Evolutionary conservation across 208 protist species (phyloP).

Genomic region (Trypanosoma cruzi): DNA sequence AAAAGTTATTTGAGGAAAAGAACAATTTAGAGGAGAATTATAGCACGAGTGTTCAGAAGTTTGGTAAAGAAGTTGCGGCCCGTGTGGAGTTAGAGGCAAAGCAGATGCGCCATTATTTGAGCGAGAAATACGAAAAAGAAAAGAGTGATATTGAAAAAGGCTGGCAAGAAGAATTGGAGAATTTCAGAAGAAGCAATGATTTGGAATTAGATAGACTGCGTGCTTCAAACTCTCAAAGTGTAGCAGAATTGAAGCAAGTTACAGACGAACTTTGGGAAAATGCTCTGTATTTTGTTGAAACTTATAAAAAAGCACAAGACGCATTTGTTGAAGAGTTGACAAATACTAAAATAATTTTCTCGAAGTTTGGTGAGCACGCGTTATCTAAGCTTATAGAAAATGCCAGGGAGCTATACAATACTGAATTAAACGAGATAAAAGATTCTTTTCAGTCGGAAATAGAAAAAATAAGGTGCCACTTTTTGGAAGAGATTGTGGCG

Average conservation of each 20-base stretch:
- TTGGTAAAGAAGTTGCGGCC: conserved; percentile 20
- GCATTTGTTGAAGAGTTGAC: conserved; percentile 2
- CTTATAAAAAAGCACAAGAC: conserved; percentile 21
- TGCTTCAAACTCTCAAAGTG: neutral
- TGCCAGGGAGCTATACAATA: conserved; percentile 14
- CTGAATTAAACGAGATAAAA: conserved; percentile 7
- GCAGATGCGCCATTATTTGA: conserved; percentile 15
- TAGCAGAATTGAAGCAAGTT: conserved; percentile 3
- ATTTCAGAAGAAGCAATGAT: conserved; percentile 15
- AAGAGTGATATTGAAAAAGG: conserved; percentile 4
- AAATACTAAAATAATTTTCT: conserved; percentile 1
- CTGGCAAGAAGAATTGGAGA: conserved; percentile 11
- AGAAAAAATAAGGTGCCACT: conserved; percentile 13
- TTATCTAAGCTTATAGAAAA: conserved; percentile 5
- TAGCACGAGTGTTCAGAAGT: conserved; percentile 15
- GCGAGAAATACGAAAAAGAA: conserved; percentile 23
- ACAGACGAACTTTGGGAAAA: conserved; percentile 2
- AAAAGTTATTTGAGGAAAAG: conserved; percentile 26
- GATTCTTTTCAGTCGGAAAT: conserved; percentile 18
- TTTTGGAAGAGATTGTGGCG: conserved; percentile 6
- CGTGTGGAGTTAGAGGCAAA: conserved; percentile 27
- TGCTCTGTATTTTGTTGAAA: conserved; percentile 11
- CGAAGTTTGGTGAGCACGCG: neutral
- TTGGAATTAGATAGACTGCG: conserved; percentile 20
- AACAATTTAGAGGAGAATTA: conserved; percentile 22